Percentiles rank a stretch among this genome's conserved stretches.
Evolutionary conservation across 2,329 filamentous ascomycete species (phyloP).

Genomic region (Colletotrichum lini): DNA sequence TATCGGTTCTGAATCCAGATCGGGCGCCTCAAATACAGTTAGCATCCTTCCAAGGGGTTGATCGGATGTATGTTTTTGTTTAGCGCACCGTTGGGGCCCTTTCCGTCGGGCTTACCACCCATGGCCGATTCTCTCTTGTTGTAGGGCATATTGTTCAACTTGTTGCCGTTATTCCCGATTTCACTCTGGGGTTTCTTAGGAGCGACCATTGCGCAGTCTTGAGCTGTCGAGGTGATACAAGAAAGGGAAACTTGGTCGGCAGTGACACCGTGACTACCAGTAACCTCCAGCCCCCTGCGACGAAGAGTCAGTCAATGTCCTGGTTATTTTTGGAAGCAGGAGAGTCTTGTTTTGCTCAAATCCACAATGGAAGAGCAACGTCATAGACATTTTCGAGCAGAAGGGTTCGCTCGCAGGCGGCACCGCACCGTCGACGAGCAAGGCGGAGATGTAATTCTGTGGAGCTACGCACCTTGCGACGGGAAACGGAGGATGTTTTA

Average conservation of each 20-base stretch:
- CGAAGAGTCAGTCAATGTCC: constrained; percentile 28
- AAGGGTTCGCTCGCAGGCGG: neutral
- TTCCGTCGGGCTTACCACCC: constrained; percentile 53
- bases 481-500: constrained; percentile 35
- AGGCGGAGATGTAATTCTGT: constrained; percentile 12
- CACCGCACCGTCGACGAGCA: constrained; percentile 1
- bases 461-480: constrained; percentile 37
- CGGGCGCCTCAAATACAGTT: constrained; percentile 69
- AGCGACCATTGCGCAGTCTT: constrained; percentile 34
- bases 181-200: constrained; percentile 41
- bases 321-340: neutral
- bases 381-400: neutral
- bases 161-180: constrained; percentile 39
- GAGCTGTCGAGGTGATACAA: constrained; percentile 35
- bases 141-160: constrained; percentile 52
- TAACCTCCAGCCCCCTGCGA: constrained; percentile 31
- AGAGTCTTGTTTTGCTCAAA: neutral
- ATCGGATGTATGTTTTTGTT: no score
- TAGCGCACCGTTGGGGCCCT: constrained; percentile 57
- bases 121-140: constrained; percentile 56
- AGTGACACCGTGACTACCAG: constrained; percentile 40
- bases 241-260: constrained; percentile 24
- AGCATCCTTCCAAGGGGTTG: constrained; percentile 11
- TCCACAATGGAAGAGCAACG: neutral
- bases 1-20: constrained; percentile 85